Conservation (phyloP, 164 flowering plant genomes). For the Stephania cephalantha region DNA sequence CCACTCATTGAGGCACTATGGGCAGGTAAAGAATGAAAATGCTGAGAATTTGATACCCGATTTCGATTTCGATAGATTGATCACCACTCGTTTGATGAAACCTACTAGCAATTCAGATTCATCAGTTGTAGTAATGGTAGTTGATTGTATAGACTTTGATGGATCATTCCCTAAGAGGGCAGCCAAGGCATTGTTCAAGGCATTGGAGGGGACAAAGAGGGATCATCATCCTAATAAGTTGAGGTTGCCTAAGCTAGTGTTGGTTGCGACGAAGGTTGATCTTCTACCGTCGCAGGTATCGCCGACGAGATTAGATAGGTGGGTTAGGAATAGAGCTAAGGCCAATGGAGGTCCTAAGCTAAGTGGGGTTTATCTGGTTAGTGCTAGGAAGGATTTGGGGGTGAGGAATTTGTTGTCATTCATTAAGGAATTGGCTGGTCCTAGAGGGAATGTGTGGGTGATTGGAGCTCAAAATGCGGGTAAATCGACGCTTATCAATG, state of each 20-base stretch:
- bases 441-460: constrained; percentile 96
- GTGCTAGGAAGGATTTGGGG: constrained; percentile 83
- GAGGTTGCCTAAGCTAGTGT: constrained; percentile 71
- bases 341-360: constrained; percentile 85
- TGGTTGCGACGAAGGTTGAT: constrained; percentile 95
- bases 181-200: constrained; percentile 71
- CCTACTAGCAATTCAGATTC: constrained; percentile 51
- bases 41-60: constrained; percentile 94
- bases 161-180: constrained; percentile 93
- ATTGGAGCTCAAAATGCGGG: constrained; percentile 97
- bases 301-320: constrained; percentile 79
- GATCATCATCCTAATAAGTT: constrained; percentile 24
- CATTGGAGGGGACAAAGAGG: constrained; percentile 40
- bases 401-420: constrained; percentile 70
- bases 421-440: constrained; percentile 84
- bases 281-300: constrained; percentile 84
- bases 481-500: constrained; percentile 85
- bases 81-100: constrained; percentile 69
- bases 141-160: constrained; percentile 97
- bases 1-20: constrained; percentile 87
- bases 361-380: constrained; percentile 79
- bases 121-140: constrained; percentile 85
- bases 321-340: constrained; percentile 89
- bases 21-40: constrained; percentile 77
- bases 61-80: constrained; percentile 84